Conservation (phyloP, 805 yeast species). For the Priceomyces carsonii region DNA sequence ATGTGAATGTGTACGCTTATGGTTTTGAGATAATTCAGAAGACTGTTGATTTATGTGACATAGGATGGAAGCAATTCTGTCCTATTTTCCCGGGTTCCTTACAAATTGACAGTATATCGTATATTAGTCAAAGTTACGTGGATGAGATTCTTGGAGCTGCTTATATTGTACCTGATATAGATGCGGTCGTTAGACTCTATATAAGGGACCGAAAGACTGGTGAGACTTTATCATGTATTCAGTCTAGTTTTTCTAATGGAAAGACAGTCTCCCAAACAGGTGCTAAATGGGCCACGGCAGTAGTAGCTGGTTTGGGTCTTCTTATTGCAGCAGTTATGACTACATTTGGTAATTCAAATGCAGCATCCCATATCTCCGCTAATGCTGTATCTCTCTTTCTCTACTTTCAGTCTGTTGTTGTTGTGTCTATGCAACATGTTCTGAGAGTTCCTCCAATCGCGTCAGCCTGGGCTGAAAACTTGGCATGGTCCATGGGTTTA, state of each 20-base stretch:
- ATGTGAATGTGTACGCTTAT: slow-evolving; percentile 77
- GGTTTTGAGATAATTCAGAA: slow-evolving; percentile 71
- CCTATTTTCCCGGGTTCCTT: slow-evolving; percentile 83
- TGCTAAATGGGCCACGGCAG: slow-evolving; percentile 93
- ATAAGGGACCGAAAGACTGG: slow-evolving; percentile 43
- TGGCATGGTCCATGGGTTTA: slow-evolving; percentile 95
- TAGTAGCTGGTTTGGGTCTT: slow-evolving; percentile 84
- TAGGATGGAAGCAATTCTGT: slow-evolving; percentile 85
- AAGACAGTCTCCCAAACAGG: slow-evolving; percentile 78
- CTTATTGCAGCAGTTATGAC: slow-evolving; percentile 80
- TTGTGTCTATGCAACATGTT: slow-evolving; percentile 82
- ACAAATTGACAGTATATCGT: slow-evolving; percentile 70
- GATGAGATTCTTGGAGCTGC: slow-evolving; percentile 79
- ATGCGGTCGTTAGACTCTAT: slow-evolving; percentile 67
- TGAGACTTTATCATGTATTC: slow-evolving; percentile 67
- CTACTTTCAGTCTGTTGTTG: slow-evolving; percentile 86
- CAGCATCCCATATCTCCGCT: slow-evolving; percentile 88
- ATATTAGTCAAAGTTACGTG: slow-evolving; percentile 51
- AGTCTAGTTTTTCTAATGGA: slow-evolving; percentile 72
- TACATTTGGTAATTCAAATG: slow-evolving; percentile 81
- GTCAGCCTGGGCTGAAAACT: slow-evolving; percentile 85
- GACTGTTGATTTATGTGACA: slow-evolving; percentile 60
- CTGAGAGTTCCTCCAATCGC: slow-evolving; percentile 91
- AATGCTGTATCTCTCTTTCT: slow-evolving; percentile 80
- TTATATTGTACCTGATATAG: slow-evolving; percentile 82